These are phyloP conservation scores for Coemansia reversa DNA, from an alignment of 192 early-diverging fungal genomes.

Conservation along the genomic window DNA sequence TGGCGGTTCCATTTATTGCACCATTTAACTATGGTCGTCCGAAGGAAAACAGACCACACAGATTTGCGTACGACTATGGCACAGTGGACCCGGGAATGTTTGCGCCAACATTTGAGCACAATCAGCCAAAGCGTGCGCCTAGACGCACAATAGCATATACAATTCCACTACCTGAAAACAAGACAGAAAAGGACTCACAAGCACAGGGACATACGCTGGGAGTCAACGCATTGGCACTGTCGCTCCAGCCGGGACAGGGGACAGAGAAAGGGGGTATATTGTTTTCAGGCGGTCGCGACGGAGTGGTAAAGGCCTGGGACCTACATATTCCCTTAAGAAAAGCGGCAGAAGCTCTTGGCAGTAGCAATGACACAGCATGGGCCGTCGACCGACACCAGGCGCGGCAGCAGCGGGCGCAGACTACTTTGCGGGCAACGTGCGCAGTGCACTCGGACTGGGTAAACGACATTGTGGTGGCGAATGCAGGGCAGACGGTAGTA, in stretches of 20 bases:
- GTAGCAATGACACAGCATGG: constrained; percentile 10
- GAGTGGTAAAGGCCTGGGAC: constrained; percentile 84
- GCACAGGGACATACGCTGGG: constrained; percentile 74
- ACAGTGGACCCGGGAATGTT: constrained; percentile 55
- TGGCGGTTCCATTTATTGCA: constrained; percentile 46
- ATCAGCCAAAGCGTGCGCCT: constrained; percentile 42
- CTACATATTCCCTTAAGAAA: constrained; percentile 46
- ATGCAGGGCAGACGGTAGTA: constrained; percentile 57
- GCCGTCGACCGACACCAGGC: constrained; percentile 28
- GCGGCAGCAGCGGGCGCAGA: constrained; percentile 48
- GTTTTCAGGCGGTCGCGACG: constrained; percentile 88
- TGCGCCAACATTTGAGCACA: constrained; percentile 42
- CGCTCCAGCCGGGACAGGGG: constrained; percentile 1
- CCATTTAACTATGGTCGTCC: constrained; percentile 37
- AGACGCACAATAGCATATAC: constrained; percentile 46
- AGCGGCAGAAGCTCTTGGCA: neutral
- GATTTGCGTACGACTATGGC: constrained; percentile 54
- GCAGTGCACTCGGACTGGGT: constrained; percentile 95
- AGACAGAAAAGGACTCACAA: neutral
- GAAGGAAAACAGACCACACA: constrained; percentile 50
- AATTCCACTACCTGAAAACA: constrained; percentile 38
- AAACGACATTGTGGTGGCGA: constrained; percentile 74
- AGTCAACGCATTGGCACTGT: constrained; percentile 81
- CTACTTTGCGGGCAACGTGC: constrained; percentile 66
- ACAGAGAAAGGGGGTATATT: constrained; percentile 62